phyloP scores from a whole-genome alignment of 331 rosid genomes.

The Rhamnella rubrinervis region DNA sequence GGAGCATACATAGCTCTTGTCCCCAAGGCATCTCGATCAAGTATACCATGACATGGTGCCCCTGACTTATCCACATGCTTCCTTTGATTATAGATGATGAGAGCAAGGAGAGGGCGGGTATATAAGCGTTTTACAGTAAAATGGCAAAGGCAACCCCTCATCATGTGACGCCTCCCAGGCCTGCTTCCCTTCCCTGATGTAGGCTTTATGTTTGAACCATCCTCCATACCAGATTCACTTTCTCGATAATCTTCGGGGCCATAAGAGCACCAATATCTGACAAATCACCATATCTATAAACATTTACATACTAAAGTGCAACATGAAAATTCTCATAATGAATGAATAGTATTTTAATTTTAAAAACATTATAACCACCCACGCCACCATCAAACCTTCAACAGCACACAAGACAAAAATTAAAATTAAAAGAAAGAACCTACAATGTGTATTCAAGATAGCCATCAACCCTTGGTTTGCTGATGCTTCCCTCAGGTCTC shows the following conservation, averaged over 20 bases:
- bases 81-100: slow-evolving; percentile 70
- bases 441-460: slow-evolving; percentile 65
- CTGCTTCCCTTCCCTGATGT: slow-evolving; percentile 82
- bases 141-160: slow-evolving; percentile 86
- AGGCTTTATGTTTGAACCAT: slow-evolving; percentile 51
- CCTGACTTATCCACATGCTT: slow-evolving; percentile 72
- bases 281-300: slow-evolving; percentile 16
- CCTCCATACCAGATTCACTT: slow-evolving; percentile 38
- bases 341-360: background rate
- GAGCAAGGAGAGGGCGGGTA: slow-evolving; percentile 57
- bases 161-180: slow-evolving; percentile 88
- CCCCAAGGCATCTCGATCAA: slow-evolving; percentile 71
- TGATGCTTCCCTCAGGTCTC: slow-evolving; percentile 60
- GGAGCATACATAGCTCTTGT: slow-evolving; percentile 91
- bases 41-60: slow-evolving; percentile 72
- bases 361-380: background rate
- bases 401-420: background rate
- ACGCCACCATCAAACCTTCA: background rate
- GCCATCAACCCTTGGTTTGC: slow-evolving; percentile 83
- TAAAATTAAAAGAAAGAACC: background rate
- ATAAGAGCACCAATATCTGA: slow-evolving; percentile 85
- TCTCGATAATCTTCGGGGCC: slow-evolving; percentile 85
- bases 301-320: slow-evolving; percentile 4
- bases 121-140: slow-evolving; percentile 75
- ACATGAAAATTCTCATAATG: background rate